These are phyloP conservation scores for Fusarium sublunatum DNA, from an alignment of 2,329 filamentous ascomycete genomes.

Conservation along the genomic window DNA sequence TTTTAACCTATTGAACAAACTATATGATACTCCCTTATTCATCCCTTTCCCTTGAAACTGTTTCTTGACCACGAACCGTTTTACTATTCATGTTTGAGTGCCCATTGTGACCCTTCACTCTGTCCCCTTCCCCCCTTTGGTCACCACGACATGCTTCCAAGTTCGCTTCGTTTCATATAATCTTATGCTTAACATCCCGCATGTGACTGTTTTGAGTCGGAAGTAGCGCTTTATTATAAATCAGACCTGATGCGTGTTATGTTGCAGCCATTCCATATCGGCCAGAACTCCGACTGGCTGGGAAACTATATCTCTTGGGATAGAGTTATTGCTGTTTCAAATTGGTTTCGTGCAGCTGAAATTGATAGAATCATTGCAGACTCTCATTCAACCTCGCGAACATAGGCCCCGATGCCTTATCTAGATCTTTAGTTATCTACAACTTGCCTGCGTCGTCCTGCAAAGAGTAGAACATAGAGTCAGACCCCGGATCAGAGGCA, in stretches of 20 bases:
- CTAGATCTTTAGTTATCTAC: no score
- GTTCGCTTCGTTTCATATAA: background rate
- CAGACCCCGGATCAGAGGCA: no score
- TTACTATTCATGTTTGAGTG: background rate
- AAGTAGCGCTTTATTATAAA: slow-evolving; percentile 2
- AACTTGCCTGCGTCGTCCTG: no score
- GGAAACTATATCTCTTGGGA: background rate
- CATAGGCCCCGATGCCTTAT: no score
- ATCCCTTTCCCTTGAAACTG: background rate
- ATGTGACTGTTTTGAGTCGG: background rate
- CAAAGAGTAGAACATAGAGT: no score
- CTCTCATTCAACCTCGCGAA: no score
- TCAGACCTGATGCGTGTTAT: slow-evolving; percentile 1
- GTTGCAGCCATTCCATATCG: background rate
- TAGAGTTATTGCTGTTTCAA: no score
- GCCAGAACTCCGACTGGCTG: background rate
- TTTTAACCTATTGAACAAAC: no score
- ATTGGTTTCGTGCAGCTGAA: no score
- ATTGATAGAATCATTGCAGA: no score
- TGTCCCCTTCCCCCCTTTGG: slow-evolving; percentile 15
- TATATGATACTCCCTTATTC: background rate
- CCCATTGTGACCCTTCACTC: slow-evolving; percentile 2
- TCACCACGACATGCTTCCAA: slow-evolving; percentile 14
- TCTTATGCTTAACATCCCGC: slow-evolving; percentile 2
- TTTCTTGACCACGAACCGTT: slow-evolving; percentile 4